A percentile compares a stretch with the other conserved stretches of the same genome.
These are phyloP conservation scores for Omphalotus olearius DNA, from an alignment of 1,284 basidiomycete species.

Conservation along the genomic window DNA sequence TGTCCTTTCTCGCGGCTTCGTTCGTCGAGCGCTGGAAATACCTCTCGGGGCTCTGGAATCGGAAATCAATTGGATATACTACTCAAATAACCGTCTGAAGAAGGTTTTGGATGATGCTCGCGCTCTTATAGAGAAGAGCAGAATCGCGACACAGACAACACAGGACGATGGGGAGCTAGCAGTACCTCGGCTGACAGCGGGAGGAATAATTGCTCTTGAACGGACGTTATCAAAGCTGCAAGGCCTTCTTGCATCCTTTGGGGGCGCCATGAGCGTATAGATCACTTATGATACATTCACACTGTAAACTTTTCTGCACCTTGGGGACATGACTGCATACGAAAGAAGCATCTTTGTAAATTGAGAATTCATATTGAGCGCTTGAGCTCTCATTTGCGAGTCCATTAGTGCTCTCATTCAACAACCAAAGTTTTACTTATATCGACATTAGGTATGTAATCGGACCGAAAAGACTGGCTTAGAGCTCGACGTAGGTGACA, in stretches of 20 bases:
- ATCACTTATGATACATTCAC: not conserved
- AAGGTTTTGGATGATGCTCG: constrained; percentile 67
- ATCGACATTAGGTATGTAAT: too few relatives aligned
- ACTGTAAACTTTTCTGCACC: not conserved
- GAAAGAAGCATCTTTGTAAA: too few relatives aligned
- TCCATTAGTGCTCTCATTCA: too few relatives aligned
- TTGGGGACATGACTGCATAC: too few relatives aligned
- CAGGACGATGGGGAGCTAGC: constrained; percentile 53
- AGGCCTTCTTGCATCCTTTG: constrained; percentile 15
- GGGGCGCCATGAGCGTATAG: too few relatives aligned
- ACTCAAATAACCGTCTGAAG: constrained; percentile 56
- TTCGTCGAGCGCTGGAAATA: constrained; percentile 79
- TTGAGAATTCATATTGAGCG: too few relatives aligned
- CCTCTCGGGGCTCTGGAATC: constrained; percentile 67
- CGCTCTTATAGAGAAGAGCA: constrained; percentile 67
- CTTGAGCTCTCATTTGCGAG: too few relatives aligned
- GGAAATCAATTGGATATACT: constrained; percentile 78
- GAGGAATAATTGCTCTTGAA: constrained; percentile 78
- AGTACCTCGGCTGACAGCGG: constrained; percentile 72
- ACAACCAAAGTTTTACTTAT: too few relatives aligned
- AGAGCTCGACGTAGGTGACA: too few relatives aligned
- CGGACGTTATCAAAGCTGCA: constrained; percentile 62
- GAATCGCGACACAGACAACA: constrained; percentile 20
- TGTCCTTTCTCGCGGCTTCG: constrained; percentile 85
- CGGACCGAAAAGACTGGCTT: too few relatives aligned